Evolutionary conservation across 495 filamentous ascomycete genomes (phyloP).

Genomic region (Aspergillus olivimuriae): DNA sequence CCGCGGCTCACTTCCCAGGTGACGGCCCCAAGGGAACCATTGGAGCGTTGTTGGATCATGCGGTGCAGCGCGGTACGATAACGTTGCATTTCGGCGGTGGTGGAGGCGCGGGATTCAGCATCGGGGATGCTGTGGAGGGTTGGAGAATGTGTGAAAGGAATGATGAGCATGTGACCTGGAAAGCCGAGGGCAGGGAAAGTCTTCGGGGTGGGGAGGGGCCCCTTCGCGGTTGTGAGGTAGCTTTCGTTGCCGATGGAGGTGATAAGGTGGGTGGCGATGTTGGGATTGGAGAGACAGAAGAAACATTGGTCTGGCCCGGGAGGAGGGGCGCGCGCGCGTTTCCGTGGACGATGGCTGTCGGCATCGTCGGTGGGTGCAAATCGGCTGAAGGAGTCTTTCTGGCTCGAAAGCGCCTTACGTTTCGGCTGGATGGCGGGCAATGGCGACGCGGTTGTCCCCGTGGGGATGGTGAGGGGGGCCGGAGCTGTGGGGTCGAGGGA

Average conservation of each 20-base stretch:
- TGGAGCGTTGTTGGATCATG: conserved; percentile 51
- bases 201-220: conserved; percentile 63
- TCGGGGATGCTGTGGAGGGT: conserved; percentile 57
- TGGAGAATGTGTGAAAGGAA: conserved; percentile 72
- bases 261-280: conserved; percentile 79
- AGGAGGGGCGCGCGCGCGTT: conserved; percentile 52
- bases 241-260: conserved; percentile 75
- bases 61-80: conserved; percentile 66
- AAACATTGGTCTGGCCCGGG: conserved; percentile 78
- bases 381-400: conserved; percentile 50
- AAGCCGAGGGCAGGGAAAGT: conserved; percentile 68
- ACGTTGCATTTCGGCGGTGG: conserved; percentile 69
- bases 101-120: conserved; percentile 43
- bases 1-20: conserved; percentile 84
- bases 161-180: conserved; percentile 84
- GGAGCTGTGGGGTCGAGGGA: conserved; percentile 60
- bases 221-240: conserved; percentile 89
- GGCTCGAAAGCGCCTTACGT: conserved; percentile 49
- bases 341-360: conserved; percentile 37
- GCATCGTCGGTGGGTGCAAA: conserved; percentile 50
- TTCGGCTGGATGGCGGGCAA: conserved; percentile 50
- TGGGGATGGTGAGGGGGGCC: conserved; percentile 48
- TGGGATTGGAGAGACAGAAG: conserved; percentile 86
- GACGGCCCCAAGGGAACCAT: conserved; percentile 63
- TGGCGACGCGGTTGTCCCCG: conserved; percentile 65